Base-by-base conservation (phyloP, 2,329 filamentous ascomycete species). In the Penicillium griseofulvum region DNA sequence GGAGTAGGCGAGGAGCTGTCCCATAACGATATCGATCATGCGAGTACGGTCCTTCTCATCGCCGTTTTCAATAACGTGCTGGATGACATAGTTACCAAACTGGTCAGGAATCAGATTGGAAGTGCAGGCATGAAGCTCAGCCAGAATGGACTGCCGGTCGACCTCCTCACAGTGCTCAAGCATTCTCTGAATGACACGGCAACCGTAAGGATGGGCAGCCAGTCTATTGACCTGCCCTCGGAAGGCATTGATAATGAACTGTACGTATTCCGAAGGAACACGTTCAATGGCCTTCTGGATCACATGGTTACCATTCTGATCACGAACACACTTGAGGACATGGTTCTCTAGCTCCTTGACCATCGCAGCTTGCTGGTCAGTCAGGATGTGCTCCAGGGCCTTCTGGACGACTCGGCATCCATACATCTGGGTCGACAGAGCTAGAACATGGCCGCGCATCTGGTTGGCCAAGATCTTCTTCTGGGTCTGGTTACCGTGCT, bases 351-450 rank as follows among this genome's bases (percentile, higher is more conserved):
- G 83, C 72, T 97, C 94, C 65, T 87, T 86, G 29, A 95, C 87
- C 65, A 97, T 83, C 52, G 85, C 83, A 11, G 86, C 87, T 80
- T 97, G 92, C 71, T 97, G 92, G 63, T 96, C 91, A n/a, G 89
- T 87, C 6, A 97, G 82, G 26, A 97, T 87, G 69, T 96, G 87
- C 66, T 97, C 90, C 26, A 99, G 80, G 9, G 92, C 93, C 83
- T 96, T 97, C 73, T 99, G 94, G 0, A 99, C 92, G 10, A 97
- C 94, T 52, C 94, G 85, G 70, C 94, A 99, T 11, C 90, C 92
- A 70, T 97, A 97, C 81, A 92, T 91, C 71, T 97, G 90, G 57
- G 85, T 79, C 0, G 92, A 96, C 49, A 99, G 77, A 31, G 86
- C 83, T 43, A 89, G 78, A 12, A 97, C 86, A 68, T 92, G 89